phyloP scores from a whole-genome alignment of 805 yeast species.

The Brettanomyces anomalus region DNA sequence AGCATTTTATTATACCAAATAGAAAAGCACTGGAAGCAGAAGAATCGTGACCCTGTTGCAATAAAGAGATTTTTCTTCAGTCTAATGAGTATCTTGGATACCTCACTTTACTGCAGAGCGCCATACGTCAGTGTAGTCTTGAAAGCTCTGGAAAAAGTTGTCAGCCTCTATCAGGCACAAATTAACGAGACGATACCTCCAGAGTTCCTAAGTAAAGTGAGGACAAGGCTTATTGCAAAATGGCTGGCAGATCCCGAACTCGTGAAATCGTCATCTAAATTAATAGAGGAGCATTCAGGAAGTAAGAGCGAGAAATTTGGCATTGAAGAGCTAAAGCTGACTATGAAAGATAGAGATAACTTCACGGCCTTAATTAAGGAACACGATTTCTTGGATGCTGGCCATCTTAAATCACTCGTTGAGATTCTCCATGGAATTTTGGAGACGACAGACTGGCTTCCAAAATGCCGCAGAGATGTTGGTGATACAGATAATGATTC shows the following conservation, averaged over 20 bases:
- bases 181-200: constrained; percentile 19
- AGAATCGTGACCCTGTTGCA: constrained; percentile 30
- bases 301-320: constrained; percentile 10
- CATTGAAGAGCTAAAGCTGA: constrained; percentile 20
- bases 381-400: constrained; percentile 42
- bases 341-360: constrained; percentile 21
- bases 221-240: constrained; percentile 11
- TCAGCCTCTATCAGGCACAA: constrained; percentile 24
- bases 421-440: constrained; percentile 44
- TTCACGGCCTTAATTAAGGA: constrained; percentile 24
- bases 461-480: constrained; percentile 37
- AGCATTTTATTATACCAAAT: constrained; percentile 46
- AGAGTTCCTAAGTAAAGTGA: constrained; percentile 7
- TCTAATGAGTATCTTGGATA: constrained; percentile 46
- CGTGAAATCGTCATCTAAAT: constrained; percentile 21
- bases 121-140: constrained; percentile 42
- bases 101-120: constrained; percentile 49
- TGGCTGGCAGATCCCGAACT: constrained; percentile 31
- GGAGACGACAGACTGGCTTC: constrained; percentile 57
- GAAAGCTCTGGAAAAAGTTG: constrained; percentile 32
- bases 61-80: constrained; percentile 38
- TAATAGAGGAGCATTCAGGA: constrained; percentile 15
- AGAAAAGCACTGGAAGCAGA: constrained; percentile 33
- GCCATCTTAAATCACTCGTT: constrained; percentile 40
- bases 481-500: constrained; percentile 1